These are phyloP conservation scores for Primulina eburnea DNA, from an alignment of 257 asterid species.

Conservation along the genomic window DNA sequence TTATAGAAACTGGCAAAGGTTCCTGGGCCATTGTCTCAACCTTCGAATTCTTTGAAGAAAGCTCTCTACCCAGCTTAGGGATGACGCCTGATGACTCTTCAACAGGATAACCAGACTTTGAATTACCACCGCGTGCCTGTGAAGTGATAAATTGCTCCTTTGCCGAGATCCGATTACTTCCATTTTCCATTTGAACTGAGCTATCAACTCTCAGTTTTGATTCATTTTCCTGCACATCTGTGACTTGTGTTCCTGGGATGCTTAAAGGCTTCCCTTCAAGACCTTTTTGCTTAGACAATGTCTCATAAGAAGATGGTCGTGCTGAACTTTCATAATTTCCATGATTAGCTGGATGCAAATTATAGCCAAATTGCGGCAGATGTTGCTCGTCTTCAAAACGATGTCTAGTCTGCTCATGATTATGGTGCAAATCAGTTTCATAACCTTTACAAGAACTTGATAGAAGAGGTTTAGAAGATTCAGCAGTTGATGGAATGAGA, in stretches of 20 bases:
- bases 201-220: constrained; percentile 30
- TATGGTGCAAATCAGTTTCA: constrained; percentile 37
- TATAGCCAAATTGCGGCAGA: constrained; percentile 35
- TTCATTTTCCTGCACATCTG: constrained; percentile 37
- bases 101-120: constrained; percentile 35
- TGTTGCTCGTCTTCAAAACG: constrained; percentile 37
- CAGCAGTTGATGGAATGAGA: constrained; percentile 31
- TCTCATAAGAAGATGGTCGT: constrained; percentile 36
- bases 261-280: constrained; percentile 39
- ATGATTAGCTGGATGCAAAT: constrained; percentile 30
- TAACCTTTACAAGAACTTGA: constrained; percentile 33
- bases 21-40: constrained; percentile 35
- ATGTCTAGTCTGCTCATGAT: constrained; percentile 35
- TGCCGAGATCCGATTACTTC: constrained; percentile 28
- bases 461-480: constrained; percentile 40
- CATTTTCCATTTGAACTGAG: constrained; percentile 34
- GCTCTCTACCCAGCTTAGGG: constrained; percentile 39
- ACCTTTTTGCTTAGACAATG: constrained; percentile 36
- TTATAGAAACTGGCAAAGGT: constrained; percentile 37
- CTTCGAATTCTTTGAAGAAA: constrained; percentile 32
- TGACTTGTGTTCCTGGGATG: constrained; percentile 27
- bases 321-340: constrained; percentile 38
- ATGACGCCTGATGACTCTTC: constrained; percentile 35
- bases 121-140: constrained; percentile 29
- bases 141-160: constrained; percentile 35